Percentiles rank a stretch among this genome's conserved stretches.
These are phyloP conservation scores for Dendryphion nanum DNA, from an alignment of 2,329 filamentous ascomycete genomes.

Conservation along the genomic window DNA sequence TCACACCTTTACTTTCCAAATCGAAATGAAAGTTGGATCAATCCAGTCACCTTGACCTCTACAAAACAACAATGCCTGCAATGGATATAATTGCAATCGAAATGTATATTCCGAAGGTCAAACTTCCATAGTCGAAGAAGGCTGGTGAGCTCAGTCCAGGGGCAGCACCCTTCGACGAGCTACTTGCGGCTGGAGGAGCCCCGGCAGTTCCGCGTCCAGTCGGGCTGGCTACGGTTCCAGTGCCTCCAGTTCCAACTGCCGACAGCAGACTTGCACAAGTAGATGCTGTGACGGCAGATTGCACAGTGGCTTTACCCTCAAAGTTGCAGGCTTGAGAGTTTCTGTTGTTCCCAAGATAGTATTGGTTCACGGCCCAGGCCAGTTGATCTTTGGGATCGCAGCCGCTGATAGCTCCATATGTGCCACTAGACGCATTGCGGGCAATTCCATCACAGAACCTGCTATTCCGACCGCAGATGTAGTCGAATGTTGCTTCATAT, in stretches of 20 bases:
- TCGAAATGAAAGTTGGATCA: no score
- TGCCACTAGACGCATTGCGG: slow-evolving; percentile 64
- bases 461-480: slow-evolving; percentile 62
- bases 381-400: slow-evolving; percentile 70
- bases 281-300: slow-evolving; percentile 47
- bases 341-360: slow-evolving; percentile 56
- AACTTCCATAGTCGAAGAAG: slow-evolving; percentile 24
- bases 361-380: slow-evolving; percentile 70
- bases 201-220: slow-evolving; percentile 25
- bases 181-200: slow-evolving; percentile 9
- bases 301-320: slow-evolving; percentile 60
- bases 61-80: slow-evolving; percentile 18
- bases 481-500: slow-evolving; percentile 69
- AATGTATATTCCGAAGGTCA: slow-evolving; percentile 20
- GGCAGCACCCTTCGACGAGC: slow-evolving; percentile 22
- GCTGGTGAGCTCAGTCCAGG: slow-evolving; percentile 15
- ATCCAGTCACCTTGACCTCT: no score
- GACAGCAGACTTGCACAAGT: slow-evolving; percentile 59
- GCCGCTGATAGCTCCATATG: slow-evolving; percentile 74
- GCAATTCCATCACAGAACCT: slow-evolving; percentile 65
- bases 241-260: slow-evolving; percentile 61
- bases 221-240: slow-evolving; percentile 48
- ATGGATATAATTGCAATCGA: slow-evolving; percentile 20
- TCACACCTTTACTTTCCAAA: no score
- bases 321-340: slow-evolving; percentile 65